Base-by-base conservation (phyloP, 139 green algal genomes). In the Asterochloris sp. region DNA sequence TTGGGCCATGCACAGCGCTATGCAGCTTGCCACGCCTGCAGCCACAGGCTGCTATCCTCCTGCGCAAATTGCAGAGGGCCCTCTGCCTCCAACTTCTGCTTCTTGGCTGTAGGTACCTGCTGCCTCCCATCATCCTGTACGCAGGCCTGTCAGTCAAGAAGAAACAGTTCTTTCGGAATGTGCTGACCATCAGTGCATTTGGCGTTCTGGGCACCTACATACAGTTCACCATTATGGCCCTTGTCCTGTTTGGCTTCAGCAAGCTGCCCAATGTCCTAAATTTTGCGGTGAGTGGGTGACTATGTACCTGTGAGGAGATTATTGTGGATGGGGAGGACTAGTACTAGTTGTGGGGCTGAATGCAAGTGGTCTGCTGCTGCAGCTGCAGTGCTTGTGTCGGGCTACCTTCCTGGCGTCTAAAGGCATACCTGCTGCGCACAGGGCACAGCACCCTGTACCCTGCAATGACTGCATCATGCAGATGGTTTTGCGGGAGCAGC, bases 51-150 rank as follows among this genome's bases (percentile, higher is more conserved):
- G 19, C 17, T 24, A 2, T 26, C 19, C 66, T 6, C 19, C 66
- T 71, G 17, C 1, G 66, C 66, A 71, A 9, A 13, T 71, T 71
- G 17, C 66, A 71, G 21, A 74, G 21, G 38, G 10, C 21, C 61
- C 26, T 14, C 17, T 73, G 19, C 23, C 23, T 73, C 13, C 77
- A 24, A 14, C 12, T 64, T 60, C 71, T 69, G 12, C 10, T 21
- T 60, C 19, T 62, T 12, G 38, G 76, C 26, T 76, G 81, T 88
- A 94, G 89, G 19, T 94, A 92, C 71, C 84, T 96, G 69, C 89
- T 97, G 28, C 94, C 94, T 0, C 93, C 93, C 29, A 95, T 97
- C 84, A 97, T 97, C 83, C 93, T 97, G 81, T 90, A 96, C 28
- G 89, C 88, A 6, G 94, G 94, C 0, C 87, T 97, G 27, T 91